A percentile compares a stretch with the other conserved stretches of the same genome.
These are phyloP conservation scores for Crataegus laevigata DNA, from an alignment of 306 rosid genomes.

Conservation along the genomic window DNA sequence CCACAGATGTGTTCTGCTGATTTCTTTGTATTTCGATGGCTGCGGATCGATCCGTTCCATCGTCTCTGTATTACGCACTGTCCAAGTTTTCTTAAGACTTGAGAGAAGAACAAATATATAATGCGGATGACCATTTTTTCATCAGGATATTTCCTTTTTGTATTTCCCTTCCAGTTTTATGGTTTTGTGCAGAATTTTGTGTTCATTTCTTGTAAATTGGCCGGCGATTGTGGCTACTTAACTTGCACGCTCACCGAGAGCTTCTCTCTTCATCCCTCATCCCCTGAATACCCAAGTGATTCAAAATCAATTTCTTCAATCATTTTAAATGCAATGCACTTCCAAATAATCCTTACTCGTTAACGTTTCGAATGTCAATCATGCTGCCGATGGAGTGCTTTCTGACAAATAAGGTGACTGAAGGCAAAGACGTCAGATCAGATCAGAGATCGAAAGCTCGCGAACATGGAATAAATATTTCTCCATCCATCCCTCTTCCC, in stretches of 20 bases:
- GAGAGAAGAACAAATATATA: slow-evolving; percentile 20
- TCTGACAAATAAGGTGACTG: too few species aligned
- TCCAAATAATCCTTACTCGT: neutral
- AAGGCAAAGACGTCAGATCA: neutral
- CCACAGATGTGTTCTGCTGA: slow-evolving; percentile 59
- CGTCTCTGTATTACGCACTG: slow-evolving; percentile 3
- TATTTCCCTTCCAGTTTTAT: neutral
- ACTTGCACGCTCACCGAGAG: slow-evolving; percentile 71
- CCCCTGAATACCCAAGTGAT: too few species aligned
- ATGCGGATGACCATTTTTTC: neutral
- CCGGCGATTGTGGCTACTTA: slow-evolving; percentile 92
- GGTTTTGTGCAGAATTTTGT: neutral
- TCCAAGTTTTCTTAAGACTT: neutral
- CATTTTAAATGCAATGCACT: too few species aligned
- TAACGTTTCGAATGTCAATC: neutral
- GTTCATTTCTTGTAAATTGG: neutral
- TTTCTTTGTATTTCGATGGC: slow-evolving; percentile 6
- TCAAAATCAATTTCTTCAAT: too few species aligned
- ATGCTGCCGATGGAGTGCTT: neutral
- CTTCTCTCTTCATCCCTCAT: too few species aligned
- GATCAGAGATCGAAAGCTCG: neutral
- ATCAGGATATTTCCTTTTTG: neutral
- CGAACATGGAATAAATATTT: neutral
- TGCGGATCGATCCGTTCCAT: slow-evolving; percentile 3
- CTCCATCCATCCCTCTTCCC: slow-evolving; percentile 3